phyloP scores from a whole-genome alignment of 2,329 filamentous ascomycete species.

The Colletotrichum graminicola region DNA sequence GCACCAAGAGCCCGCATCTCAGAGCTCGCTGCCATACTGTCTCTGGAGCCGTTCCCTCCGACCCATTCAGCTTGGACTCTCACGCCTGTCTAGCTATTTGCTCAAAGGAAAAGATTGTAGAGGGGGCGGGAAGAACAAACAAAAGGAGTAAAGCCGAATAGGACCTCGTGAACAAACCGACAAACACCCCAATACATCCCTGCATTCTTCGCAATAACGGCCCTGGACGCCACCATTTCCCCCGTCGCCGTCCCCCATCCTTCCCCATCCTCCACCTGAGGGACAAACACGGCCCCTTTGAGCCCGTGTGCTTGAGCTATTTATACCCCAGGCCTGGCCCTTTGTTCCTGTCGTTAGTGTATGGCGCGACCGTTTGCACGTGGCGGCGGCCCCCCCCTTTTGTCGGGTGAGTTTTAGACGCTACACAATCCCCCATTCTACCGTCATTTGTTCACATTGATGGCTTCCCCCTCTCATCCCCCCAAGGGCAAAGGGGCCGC shows the following conservation, averaged over 20 bases:
- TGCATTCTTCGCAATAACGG: neutral
- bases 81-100: neutral
- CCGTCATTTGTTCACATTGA: neutral
- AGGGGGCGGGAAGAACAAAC: neutral
- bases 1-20: neutral
- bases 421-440: neutral
- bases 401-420: neutral
- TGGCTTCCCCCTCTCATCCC: neutral
- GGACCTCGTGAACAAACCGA: neutral
- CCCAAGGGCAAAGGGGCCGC: neutral
- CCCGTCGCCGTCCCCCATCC: too few relatives aligned
- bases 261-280: too few relatives aligned
- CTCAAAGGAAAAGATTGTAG: neutral
- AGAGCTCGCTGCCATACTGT: neutral
- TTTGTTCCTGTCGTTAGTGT: neutral
- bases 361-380: neutral
- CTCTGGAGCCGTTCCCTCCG: neutral
- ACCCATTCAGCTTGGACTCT: too few relatives aligned
- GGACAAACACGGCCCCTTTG: neutral
- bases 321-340: neutral
- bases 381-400: neutral
- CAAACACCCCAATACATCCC: neutral
- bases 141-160: too few relatives aligned
- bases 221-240: too few relatives aligned
- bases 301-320: neutral